Base-by-base conservation (phyloP, 2,329 filamentous ascomycete species). In the Calonectria naviculata region DNA sequence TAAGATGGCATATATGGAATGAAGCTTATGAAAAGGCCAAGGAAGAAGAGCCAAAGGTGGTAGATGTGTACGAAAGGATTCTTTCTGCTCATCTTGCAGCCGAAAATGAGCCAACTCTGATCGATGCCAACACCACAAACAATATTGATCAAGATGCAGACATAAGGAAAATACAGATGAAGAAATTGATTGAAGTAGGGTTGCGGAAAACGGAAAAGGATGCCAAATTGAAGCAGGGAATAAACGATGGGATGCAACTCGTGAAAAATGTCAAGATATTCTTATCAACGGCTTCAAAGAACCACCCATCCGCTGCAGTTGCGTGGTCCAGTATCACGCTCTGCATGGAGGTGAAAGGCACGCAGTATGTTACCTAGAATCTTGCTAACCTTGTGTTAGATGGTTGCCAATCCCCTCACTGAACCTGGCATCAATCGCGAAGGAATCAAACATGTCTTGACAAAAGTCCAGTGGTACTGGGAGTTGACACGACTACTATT, bases 31-130 rank as follows among this genome's bases (percentile, higher is more conserved):
- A 44, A 5, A 21, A 10, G 5, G 13, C n/a, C 17, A 44, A 44
- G 8, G 19, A 19, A 5, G 41, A 44, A 3, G 41, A 44, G n/a
- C 41, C 41, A 8, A 44, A 44, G 21, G 10, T 72, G 5, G 67
- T 74, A 0, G 70, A 68, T 21, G 61, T 38, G 6, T 72, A 74
- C 9, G 70, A 74, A 42, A 67, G 66, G 60, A 72, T 73, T 15
- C 65, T 73, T 1, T 72, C 63, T 0, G 26, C 1, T 0, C 34
- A 67, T 13, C 31, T 72, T 5, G 13, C 15, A 6, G 15, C 8
- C 4, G 47, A 26, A 10, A 58, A 44, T 44, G n/a, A 7, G 19
- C 17, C n/a, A 21, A 8, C 52, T 5, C n/a, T 26, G 10, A 47
- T 5, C 3, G 26, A 41, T 24, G 36, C 41, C 2, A 29, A 71